phyloP scores from a whole-genome alignment of 305 asterid species.

The Solanum hybrid region DNA sequence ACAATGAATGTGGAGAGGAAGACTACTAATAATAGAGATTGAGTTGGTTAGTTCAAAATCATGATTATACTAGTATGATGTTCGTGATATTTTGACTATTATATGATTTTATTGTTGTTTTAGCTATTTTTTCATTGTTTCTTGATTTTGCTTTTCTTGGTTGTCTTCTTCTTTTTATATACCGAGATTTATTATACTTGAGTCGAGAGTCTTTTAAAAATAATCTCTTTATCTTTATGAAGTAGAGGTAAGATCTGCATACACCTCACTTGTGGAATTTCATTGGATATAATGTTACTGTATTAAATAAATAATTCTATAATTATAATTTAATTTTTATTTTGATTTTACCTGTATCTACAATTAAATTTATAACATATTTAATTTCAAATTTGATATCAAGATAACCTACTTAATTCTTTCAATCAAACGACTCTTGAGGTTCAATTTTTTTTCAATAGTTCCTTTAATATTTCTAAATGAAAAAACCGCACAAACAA shows the following conservation, averaged over 20 bases:
- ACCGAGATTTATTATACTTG: too few relatives aligned
- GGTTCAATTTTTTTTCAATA: neutral
- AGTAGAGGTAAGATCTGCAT: too few relatives aligned
- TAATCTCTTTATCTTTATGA: too few relatives aligned
- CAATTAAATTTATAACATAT: neutral
- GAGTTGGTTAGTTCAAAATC: neutral
- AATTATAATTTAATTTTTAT: neutral
- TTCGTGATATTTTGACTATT: too few relatives aligned
- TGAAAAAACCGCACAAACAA: neutral
- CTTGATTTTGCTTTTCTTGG: neutral
- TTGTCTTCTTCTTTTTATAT: too few relatives aligned
- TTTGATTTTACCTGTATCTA: neutral
- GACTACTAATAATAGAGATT: neutral
- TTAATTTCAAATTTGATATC: neutral
- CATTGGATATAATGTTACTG: fast-evolving
- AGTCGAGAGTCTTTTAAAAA: too few relatives aligned
- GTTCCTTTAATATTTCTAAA: neutral
- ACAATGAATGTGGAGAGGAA: neutral
- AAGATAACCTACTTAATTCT: neutral
- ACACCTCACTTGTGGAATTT: too few relatives aligned
- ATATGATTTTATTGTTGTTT: too few relatives aligned
- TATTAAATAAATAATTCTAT: neutral
- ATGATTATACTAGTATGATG: neutral
- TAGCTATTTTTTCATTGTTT: neutral
- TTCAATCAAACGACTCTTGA: neutral